phyloP scores from a whole-genome alignment of 164 flowering plant species.

The Tinospora cordifolia region DNA sequence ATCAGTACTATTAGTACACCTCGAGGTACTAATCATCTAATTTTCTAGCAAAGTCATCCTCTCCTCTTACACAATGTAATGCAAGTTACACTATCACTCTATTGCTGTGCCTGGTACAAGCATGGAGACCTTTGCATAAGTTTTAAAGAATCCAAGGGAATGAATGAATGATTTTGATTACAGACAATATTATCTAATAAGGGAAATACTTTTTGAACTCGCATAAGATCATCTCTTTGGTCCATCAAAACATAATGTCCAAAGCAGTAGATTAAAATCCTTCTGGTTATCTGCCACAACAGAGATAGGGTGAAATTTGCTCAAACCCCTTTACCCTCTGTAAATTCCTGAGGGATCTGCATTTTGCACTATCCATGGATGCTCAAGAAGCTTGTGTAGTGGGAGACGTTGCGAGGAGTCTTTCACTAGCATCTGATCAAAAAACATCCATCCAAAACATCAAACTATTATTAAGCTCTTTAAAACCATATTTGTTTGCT shows the following conservation, averaged over 20 bases:
- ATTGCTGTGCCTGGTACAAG: no score
- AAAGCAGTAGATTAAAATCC: background rate
- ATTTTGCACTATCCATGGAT: constrained; percentile 93
- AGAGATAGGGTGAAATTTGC: no score
- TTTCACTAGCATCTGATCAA: constrained; percentile 81
- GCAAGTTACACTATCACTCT: no score
- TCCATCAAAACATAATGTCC: background rate
- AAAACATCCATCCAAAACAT: background rate
- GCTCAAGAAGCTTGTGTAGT: constrained; percentile 87
- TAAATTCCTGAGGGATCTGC: constrained; percentile 94
- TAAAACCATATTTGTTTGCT: no score
- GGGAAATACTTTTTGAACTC: background rate
- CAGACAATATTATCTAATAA: background rate
- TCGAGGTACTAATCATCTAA: no score
- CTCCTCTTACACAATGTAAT: no score
- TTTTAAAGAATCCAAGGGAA: background rate
- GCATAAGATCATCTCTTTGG: background rate
- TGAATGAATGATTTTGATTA: no score
- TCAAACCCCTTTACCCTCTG: constrained; percentile 27
- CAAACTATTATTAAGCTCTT: no score
- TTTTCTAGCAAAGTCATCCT: no score
- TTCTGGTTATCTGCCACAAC: background rate
- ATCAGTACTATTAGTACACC: no score
- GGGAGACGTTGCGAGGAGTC: constrained; percentile 79
- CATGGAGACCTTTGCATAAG: background rate